Evolutionary conservation across 805 yeast species (phyloP), one percentile per base, ranked within the genome.

Genomic region (Ogataea polymorpha): DNA sequence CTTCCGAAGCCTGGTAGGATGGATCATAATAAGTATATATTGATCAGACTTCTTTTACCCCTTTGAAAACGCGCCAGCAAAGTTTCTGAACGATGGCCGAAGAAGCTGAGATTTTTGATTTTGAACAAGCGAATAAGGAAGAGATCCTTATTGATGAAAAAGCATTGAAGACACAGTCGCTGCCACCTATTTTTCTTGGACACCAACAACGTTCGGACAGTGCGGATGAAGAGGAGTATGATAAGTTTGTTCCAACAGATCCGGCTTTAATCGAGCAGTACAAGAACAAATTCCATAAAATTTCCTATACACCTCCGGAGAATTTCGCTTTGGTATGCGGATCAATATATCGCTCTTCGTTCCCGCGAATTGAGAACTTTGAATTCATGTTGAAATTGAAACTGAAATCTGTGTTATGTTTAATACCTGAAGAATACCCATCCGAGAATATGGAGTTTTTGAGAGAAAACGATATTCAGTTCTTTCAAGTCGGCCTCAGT

Each of bases 341-440:
- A 39, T 71, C 75, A 34, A 84, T 93, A 4, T 93, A 88, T 62
- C 71, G 99, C 41, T 80, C 91, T 29, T 85, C 96, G 32, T 91
- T 91, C 62, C 99, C 99, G 2, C 75, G 91, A 37, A 73, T 81
- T 2, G 93, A 83, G 56, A 89, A 89, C 61, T 88, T 91, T 55
- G 62, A 70, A 16, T 91, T 86, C 56, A 63, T 93, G 31, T 62
- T 71, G 48, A 72, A 69, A 35, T 67, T 90, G 39, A 70, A 72
- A 33, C 68, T 93, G 39, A 86, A 82, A 55, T 79, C 91, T 9
- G 77, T 93, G 3, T 65, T 93, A 45, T 87, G 95, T 45, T 70
- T 91, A 35, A 85, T 91, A 11, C 95, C 97, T 0, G 99, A 93
- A 58, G 89, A 83, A 18, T 91, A 91, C 56, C 97, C 99, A 0